phyloP scores from a whole-genome alignment of 73 alveolate species.

The Diophrys appendiculata region DNA sequence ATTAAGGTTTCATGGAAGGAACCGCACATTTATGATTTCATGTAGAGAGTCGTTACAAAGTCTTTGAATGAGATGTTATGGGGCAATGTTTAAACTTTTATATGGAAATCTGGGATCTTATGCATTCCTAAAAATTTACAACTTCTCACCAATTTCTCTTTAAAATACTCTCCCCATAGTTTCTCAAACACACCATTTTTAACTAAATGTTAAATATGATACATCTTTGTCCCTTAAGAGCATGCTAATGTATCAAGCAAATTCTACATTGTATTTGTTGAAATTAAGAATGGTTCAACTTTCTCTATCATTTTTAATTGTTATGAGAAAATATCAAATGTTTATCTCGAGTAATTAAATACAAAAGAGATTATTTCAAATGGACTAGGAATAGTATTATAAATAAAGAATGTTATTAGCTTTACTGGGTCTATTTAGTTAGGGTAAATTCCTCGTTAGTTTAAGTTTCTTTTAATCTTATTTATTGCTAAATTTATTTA shows the following conservation, averaged over 20 bases:
- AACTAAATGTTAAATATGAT: not conserved
- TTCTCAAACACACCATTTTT: not conserved
- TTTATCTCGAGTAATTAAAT: not conserved
- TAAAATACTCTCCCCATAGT: not conserved
- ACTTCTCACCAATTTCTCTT: not conserved
- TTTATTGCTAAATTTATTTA: no score
- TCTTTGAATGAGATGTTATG: no score
- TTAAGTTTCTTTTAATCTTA: not conserved
- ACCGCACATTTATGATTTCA: not conserved
- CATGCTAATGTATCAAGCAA: not conserved
- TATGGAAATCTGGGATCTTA: not conserved
- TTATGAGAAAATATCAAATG: not conserved
- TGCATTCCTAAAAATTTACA: not conserved
- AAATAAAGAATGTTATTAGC: not conserved
- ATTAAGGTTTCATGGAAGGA: not conserved
- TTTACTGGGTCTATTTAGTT: not conserved
- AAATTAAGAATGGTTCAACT: not conserved
- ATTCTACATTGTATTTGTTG: not conserved
- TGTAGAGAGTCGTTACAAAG: not conserved
- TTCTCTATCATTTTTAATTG: not conserved
- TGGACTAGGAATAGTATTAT: not conserved
- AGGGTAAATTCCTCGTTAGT: not conserved
- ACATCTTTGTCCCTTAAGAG: not conserved
- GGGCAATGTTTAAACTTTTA: not conserved
- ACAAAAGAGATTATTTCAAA: not conserved